Percentiles rank a stretch among this genome's conserved stretches.
Conservation (phyloP, 306 rosid genomes). For the Fragaria iinumae region DNA sequence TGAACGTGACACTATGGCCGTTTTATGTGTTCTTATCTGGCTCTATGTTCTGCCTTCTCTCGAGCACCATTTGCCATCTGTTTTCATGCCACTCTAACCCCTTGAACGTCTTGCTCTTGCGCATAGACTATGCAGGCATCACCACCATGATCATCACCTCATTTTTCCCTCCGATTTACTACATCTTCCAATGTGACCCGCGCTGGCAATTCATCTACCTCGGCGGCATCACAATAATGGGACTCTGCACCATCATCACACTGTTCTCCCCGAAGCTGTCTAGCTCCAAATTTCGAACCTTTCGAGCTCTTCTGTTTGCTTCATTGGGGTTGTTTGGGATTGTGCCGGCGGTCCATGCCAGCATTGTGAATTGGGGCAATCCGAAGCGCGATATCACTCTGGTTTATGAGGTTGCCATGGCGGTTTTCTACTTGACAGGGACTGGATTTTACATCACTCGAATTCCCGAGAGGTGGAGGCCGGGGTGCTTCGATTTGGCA, state of each 20-base stretch:
- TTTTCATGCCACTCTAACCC: constrained; percentile 79
- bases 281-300: constrained; percentile 45
- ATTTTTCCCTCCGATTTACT: constrained; percentile 91
- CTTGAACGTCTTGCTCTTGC: constrained; percentile 50
- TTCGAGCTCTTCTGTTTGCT: constrained; percentile 74
- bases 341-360: constrained; percentile 75
- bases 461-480: constrained; percentile 85
- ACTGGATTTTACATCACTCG: constrained; percentile 66
- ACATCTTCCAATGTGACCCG: constrained; percentile 78
- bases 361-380: constrained; percentile 71
- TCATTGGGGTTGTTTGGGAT: constrained; percentile 92
- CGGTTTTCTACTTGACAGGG: constrained; percentile 69
- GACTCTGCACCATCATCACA: constrained; percentile 63
- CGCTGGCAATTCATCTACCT: constrained; percentile 84
- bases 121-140: constrained; percentile 82
- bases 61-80: constrained; percentile 92
- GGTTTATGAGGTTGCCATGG: constrained; percentile 72
- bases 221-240: constrained; percentile 79
- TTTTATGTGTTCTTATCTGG: constrained; percentile 84
- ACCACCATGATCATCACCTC: constrained; percentile 91
- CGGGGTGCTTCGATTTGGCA: constrained; percentile 87
- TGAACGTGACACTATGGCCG: constrained; percentile 66
- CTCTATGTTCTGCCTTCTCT: constrained; percentile 89
- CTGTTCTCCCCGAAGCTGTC: constrained; percentile 68
- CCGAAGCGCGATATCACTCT: constrained; percentile 64